A percentile compares a stretch with the other conserved stretches of the same genome.
Conservation (phyloP, 371 early-diverging fungal species). For the Syncephalastrum racemosum region DNA sequence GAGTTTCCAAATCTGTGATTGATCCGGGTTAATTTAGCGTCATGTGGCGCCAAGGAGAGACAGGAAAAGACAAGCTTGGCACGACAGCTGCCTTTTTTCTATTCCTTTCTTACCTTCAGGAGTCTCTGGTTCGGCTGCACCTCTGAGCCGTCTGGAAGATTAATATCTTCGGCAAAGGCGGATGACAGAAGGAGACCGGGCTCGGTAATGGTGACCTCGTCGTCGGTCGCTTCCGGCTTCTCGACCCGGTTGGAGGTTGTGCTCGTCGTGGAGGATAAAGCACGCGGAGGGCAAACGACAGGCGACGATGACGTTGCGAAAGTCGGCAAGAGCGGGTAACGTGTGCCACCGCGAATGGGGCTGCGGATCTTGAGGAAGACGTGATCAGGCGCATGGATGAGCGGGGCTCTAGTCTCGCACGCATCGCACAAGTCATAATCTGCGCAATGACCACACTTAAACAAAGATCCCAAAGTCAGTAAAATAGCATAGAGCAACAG, state of each 20-base stretch:
- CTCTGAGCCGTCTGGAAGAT: slow-evolving; percentile 63
- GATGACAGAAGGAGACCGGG: slow-evolving; percentile 22
- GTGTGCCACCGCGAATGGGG: slow-evolving; percentile 15
- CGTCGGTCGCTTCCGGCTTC: not conserved
- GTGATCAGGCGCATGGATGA: slow-evolving; percentile 44
- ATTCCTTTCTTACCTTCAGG: slow-evolving; percentile 32
- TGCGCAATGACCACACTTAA: slow-evolving; percentile 57
- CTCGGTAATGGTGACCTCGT: not conserved
- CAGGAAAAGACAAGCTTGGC: not conserved
- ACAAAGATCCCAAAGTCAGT: no score
- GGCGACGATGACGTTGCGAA: not conserved
- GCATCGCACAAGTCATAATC: slow-evolving; percentile 56
- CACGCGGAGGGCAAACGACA: no score
- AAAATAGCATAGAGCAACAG: no score
- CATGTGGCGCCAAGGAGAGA: no score
- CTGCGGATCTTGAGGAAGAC: slow-evolving; percentile 52
- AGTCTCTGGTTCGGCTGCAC: slow-evolving; percentile 50
- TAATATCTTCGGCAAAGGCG: slow-evolving; percentile 66
- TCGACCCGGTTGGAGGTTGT: not conserved
- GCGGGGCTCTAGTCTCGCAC: slow-evolving; percentile 38
- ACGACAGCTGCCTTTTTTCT: not conserved
- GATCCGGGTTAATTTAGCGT: no score
- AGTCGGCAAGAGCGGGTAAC: slow-evolving; percentile 15
- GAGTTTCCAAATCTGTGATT: slow-evolving; percentile 67
- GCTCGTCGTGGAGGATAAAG: no score